Conservation (phyloP, 129 eudicot genomes). For the Tagetes erecta region DNA sequence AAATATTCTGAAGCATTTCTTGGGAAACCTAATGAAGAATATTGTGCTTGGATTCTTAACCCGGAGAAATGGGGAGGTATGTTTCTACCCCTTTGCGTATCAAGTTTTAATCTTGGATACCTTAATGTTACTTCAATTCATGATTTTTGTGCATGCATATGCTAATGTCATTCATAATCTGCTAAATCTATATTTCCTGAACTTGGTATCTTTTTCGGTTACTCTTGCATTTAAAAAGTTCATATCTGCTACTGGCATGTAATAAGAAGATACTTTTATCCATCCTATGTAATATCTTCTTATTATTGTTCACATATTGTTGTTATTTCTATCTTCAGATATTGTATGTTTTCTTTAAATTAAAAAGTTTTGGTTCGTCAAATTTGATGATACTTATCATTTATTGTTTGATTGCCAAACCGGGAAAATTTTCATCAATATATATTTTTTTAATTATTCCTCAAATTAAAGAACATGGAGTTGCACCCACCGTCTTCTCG, state of each 20-base stretch:
- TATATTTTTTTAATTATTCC: neutral
- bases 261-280: neutral
- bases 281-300: neutral
- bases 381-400: neutral
- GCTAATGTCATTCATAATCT: neutral
- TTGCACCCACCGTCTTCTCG: neutral
- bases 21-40: constrained; percentile 81
- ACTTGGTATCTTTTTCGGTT: neutral
- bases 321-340: neutral
- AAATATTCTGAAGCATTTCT: constrained; percentile 90
- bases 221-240: constrained; percentile 6
- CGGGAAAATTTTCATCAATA: neutral
- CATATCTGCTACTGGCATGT: neutral
- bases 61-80: constrained; percentile 99
- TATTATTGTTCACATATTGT: neutral
- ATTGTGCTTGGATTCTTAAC: constrained; percentile 89
- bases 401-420: neutral
- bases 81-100: neutral
- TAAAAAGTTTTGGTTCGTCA: neutral
- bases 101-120: neutral
- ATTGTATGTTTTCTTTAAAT: neutral
- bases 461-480: neutral
- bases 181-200: neutral
- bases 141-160: neutral
- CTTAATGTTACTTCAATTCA: neutral